Base-by-base conservation (phyloP, 257 asterid genomes). In the Handroanthus guayacan region DNA sequence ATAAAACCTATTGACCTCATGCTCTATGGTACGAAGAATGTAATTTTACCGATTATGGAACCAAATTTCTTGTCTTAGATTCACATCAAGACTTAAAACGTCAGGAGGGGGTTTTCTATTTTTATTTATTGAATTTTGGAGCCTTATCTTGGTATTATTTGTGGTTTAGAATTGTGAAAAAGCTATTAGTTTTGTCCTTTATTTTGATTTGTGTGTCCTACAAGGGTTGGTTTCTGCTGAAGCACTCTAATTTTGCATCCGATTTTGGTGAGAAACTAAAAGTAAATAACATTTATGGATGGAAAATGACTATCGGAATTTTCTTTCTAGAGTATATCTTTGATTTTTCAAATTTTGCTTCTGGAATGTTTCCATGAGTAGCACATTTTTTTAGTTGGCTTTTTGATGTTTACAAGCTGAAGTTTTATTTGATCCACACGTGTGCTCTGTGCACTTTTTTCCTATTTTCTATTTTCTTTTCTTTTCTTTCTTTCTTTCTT, bases 151-250 rank as follows among this genome's bases (percentile, higher is more conserved):
- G 3, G 41, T 10, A n/a, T 44, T 13, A 68, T 58, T 79, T 74
- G 44, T 74, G 77, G 83, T 34, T 36, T 52, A 69, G 52, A 61
- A 68, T 67, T 68, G 52, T 39, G 76, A 51, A 20, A 74, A n/a
- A n/a, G 68, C 37, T 38, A 47, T 43, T 50, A 9, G 4, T 5
- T 79, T 73, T 73, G 76, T 50, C 54, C 17, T 60, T 66, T 67
- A 67, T 72, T 44, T 25, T 20, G 14, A 25, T 64, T n/a, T 0
- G 16, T 57, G 71, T 45, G 69, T 17, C 48, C 64, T 57, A 13
- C 61, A 6, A 41, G 39, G 74, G 16, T 67, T 79, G 69, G 75
- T 39, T 67, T 56, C 57, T 17, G 3, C n/a, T n/a, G n/a, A n/a
- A n/a, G n/a, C n/a, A n/a, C n/a, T n/a, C n/a, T n/a, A n/a, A n/a